Conservation (phyloP, 2,329 filamentous ascomycete genomes). For the Ilyonectria sp. region DNA sequence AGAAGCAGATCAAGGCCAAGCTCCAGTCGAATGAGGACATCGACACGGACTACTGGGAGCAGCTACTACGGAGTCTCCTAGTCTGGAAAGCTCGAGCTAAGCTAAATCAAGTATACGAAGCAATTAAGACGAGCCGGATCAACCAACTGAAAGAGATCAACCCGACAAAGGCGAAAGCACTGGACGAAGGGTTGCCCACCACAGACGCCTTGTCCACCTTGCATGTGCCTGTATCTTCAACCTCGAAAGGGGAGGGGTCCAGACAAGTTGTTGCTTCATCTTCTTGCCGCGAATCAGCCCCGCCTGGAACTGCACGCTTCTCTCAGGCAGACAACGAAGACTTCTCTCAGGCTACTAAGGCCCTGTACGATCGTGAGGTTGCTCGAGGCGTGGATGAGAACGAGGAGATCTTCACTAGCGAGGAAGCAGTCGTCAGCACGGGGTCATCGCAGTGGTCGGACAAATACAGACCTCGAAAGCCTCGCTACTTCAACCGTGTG, state of each 20-base stretch:
- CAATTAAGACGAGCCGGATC: conserved; percentile 79
- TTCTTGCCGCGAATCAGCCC: conserved; percentile 52
- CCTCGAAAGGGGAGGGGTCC: conserved; percentile 27
- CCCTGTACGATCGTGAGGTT: conserved; percentile 92
- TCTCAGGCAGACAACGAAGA: conserved; percentile 80
- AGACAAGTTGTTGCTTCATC: conserved; percentile 35
- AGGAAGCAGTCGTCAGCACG: conserved; percentile 79
- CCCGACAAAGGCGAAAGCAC: conserved; percentile 71
- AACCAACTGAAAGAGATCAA: conserved; percentile 77
- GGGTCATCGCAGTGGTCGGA: conserved; percentile 83
- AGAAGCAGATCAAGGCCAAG: conserved; percentile 89
- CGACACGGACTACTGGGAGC: conserved; percentile 98
- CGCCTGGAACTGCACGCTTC: conserved; percentile 77
- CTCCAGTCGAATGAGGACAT: conserved; percentile 91
- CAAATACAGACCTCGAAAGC: conserved; percentile 91
- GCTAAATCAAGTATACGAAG: conserved; percentile 82
- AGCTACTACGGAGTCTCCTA: conserved; percentile 85
- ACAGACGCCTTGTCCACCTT: conserved; percentile 21
- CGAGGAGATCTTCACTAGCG: conserved; percentile 94
- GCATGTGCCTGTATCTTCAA: conserved; percentile 19
- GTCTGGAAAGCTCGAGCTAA: conserved; percentile 95
- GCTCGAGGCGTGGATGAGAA: conserved; percentile 93
- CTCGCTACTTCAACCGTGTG: conserved; percentile 96
- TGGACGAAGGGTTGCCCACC: conserved; percentile 32
- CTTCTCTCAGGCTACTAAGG: conserved; percentile 88